Conservation (phyloP, 192 early-diverging fungal genomes). For the Backusella morwellensis region DNA sequence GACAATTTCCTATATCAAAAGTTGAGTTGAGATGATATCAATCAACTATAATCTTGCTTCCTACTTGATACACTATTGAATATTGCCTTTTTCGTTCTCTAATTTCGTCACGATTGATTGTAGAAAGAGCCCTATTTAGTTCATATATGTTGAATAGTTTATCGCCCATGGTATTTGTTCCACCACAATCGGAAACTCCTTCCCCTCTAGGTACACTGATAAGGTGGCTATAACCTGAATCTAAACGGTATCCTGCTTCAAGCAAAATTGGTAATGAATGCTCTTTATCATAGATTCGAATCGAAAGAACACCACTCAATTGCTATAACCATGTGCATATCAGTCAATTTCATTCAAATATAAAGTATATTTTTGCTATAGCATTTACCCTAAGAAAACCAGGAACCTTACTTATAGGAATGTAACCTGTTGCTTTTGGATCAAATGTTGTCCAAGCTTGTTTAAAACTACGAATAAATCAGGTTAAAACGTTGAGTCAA, state of each 20-base stretch:
- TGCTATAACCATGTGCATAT: conserved; percentile 1
- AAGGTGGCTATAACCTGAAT: conserved; percentile 7
- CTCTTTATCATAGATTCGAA: conserved; percentile 15
- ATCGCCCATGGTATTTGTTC: not conserved
- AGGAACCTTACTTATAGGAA: conserved; percentile 15
- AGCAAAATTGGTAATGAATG: conserved; percentile 11
- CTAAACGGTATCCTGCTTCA: conserved; percentile 13
- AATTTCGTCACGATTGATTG: conserved; percentile 10
- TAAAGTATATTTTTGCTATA: not conserved
- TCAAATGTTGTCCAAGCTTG: conserved; percentile 19
- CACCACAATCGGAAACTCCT: not conserved
- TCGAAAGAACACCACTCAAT: conserved; percentile 17
- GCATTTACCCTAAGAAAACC: conserved; percentile 22
- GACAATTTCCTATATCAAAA: not conserved
- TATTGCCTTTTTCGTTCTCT: conserved; percentile 11
- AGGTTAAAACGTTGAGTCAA: not conserved
- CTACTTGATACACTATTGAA: conserved; percentile 22
- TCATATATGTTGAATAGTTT: conserved; percentile 3
- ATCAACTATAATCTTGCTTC: not conserved
- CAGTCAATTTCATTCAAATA: not conserved
- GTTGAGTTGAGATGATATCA: not conserved
- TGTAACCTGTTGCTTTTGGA: conserved; percentile 24
- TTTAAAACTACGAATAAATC: conserved; percentile 16
- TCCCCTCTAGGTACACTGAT: not conserved
- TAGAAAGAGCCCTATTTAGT: conserved; percentile 17